phyloP scores from a whole-genome alignment of 1,284 basidiomycete genomes.

The Caloboletus firmus region DNA sequence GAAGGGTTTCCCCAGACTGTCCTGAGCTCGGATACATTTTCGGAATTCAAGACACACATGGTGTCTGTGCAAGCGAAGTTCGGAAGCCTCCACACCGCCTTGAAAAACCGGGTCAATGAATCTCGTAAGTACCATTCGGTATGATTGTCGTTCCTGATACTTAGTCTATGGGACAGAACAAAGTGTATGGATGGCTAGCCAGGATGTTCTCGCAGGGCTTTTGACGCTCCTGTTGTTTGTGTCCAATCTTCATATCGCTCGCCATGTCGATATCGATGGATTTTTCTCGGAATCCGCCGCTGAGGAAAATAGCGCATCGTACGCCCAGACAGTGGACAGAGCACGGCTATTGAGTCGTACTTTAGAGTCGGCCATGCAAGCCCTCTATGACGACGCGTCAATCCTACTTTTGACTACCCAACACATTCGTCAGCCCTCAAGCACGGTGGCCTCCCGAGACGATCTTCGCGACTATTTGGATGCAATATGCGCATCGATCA shows the following conservation, averaged over 20 bases:
- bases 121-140: conserved; percentile 40
- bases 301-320: conserved; percentile 46
- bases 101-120: conserved; percentile 39
- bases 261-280: conserved; percentile 76
- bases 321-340: conserved; percentile 61
- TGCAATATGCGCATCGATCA: conserved; percentile 48
- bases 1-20: conserved; percentile 49
- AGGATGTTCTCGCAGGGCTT: conserved; percentile 52
- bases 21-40: conserved; percentile 52
- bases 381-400: conserved; percentile 68
- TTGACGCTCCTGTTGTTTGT: conserved; percentile 57
- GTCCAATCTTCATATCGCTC: conserved; percentile 71
- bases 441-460: conserved; percentile 32
- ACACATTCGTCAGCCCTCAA: conserved; percentile 44
- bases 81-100: conserved; percentile 38
- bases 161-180: conserved; percentile 25
- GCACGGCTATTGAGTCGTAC: conserved; percentile 66
- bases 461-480: conserved; percentile 49
- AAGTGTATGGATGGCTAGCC: conserved; percentile 38
- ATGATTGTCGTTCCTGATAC: not conserved
- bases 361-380: conserved; percentile 66
- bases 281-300: conserved; percentile 49
- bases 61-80: conserved; percentile 52
- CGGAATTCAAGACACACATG: conserved; percentile 51
- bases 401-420: conserved; percentile 58